phyloP scores from a whole-genome alignment of 176 grass and related monocot species.

The Panicum miliaceum region DNA sequence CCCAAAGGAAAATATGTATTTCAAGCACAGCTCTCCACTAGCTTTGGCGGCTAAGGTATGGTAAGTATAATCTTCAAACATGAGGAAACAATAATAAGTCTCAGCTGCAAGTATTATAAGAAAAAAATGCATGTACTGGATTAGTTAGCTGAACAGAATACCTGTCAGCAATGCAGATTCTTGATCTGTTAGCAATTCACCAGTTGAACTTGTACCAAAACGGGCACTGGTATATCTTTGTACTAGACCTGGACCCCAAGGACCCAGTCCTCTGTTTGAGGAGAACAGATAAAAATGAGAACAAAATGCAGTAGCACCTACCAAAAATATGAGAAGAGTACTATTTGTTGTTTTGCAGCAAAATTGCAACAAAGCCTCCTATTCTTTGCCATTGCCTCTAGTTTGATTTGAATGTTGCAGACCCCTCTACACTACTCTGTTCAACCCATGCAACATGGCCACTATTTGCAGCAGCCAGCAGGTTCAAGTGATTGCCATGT shows the following conservation, averaged over 20 bases:
- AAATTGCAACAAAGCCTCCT: slow-evolving; percentile 16
- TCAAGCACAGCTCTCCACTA: slow-evolving; percentile 94
- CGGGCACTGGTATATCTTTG: slow-evolving; percentile 81
- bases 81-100: slow-evolving; percentile 32
- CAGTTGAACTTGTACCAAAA: slow-evolving; percentile 77
- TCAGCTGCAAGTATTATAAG: slow-evolving; percentile 14
- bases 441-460: background rate
- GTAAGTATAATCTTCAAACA: slow-evolving; percentile 88
- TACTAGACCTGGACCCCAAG: slow-evolving; percentile 92
- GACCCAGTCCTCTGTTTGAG: slow-evolving; percentile 85
- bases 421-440: background rate
- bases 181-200: slow-evolving; percentile 67
- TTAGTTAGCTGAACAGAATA: slow-evolving; percentile 33
- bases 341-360: background rate
- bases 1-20: slow-evolving; percentile 92
- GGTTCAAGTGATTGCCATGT: background rate
- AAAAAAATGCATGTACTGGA: background rate
- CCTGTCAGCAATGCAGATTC: slow-evolving; percentile 85
- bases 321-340: background rate
- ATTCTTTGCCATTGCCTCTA: background rate
- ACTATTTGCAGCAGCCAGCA: background rate
- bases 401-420: background rate
- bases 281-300: slow-evolving; percentile 30
- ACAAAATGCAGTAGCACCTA: slow-evolving; percentile 1
- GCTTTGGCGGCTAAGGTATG: slow-evolving; percentile 98